Evolutionary conservation across 805 yeast species (phyloP).

Genomic region (Saccharomycopsis microspora): DNA sequence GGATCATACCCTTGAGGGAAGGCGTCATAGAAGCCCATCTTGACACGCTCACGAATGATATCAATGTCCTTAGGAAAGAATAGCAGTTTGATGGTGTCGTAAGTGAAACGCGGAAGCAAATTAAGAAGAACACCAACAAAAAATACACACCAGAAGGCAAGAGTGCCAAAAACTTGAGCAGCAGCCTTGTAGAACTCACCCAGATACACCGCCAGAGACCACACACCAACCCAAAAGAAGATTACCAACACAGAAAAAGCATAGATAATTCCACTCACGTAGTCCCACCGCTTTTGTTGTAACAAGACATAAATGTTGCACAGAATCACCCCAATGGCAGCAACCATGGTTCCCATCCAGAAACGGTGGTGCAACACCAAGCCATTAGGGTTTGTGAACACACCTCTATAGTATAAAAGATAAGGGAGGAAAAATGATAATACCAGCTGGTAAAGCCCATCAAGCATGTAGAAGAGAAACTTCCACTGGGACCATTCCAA

Average conservation of each 20-base stretch:
- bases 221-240: constrained; percentile 73
- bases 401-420: constrained; percentile 37
- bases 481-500: constrained; percentile 48
- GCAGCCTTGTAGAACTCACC: constrained; percentile 58
- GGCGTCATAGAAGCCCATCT: constrained; percentile 37
- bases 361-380: constrained; percentile 51
- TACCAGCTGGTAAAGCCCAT: constrained; percentile 64
- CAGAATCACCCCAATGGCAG: constrained; percentile 48
- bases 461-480: constrained; percentile 52
- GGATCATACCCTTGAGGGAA: constrained; percentile 45
- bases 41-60: constrained; percentile 52
- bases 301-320: constrained; percentile 56
- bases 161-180: constrained; percentile 46
- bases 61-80: constrained; percentile 60
- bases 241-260: constrained; percentile 45
- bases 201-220: constrained; percentile 44
- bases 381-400: constrained; percentile 34
- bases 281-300: constrained; percentile 72
- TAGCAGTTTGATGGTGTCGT: constrained; percentile 36
- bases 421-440: constrained; percentile 61
- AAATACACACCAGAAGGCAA: constrained; percentile 53
- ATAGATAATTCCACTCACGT: constrained; percentile 44
- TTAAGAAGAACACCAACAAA: constrained; percentile 44
- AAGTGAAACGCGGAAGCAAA: constrained; percentile 49
- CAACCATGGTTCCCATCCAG: constrained; percentile 57